Conservation (phyloP, 2,329 filamentous ascomycete species). For the Pseudopyricularia javanii region DNA sequence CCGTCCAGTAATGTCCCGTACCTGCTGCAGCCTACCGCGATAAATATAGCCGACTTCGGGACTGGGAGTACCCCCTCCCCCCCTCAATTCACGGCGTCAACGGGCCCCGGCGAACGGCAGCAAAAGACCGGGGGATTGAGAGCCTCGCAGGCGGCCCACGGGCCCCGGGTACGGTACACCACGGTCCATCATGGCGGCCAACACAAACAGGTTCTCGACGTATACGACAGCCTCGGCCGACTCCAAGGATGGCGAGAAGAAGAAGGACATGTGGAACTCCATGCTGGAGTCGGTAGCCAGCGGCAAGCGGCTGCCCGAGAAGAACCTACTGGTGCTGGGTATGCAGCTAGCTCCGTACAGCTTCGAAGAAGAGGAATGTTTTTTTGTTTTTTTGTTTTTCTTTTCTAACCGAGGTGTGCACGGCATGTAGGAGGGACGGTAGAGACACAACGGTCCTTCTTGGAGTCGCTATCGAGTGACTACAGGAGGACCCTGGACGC, state of each 20-base stretch:
- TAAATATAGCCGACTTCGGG: too few species aligned
- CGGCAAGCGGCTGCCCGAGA: slow-evolving; percentile 80
- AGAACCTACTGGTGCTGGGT: slow-evolving; percentile 82
- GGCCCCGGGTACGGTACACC: neutral
- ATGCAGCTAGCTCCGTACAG: slow-evolving; percentile 17
- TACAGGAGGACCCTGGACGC: slow-evolving; percentile 38
- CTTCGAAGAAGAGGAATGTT: neutral
- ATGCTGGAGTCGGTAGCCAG: slow-evolving; percentile 86
- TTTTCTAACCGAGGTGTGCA: neutral
- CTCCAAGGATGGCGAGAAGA: slow-evolving; percentile 53
- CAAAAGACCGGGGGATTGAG: neutral
- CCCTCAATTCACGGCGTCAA: too few species aligned
- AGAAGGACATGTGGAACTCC: slow-evolving; percentile 87
- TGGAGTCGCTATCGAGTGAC: slow-evolving; percentile 51
- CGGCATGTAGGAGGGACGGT: slow-evolving; percentile 56
- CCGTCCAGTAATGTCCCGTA: too few species aligned
- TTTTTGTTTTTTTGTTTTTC: neutral
- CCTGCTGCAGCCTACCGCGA: neutral
- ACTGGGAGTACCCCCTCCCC: too few species aligned
- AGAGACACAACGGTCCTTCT: slow-evolving; percentile 73
- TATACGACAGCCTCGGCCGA: slow-evolving; percentile 44
- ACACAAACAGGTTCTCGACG: slow-evolving; percentile 43
- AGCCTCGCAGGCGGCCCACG: neutral
- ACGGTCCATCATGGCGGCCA: slow-evolving; percentile 11
- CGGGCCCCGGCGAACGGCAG: neutral